Percentiles rank a stretch among this genome's conserved stretches.
phyloP scores from a whole-genome alignment of 768 basidiomycete species.

The Coprinopsis sp. region DNA sequence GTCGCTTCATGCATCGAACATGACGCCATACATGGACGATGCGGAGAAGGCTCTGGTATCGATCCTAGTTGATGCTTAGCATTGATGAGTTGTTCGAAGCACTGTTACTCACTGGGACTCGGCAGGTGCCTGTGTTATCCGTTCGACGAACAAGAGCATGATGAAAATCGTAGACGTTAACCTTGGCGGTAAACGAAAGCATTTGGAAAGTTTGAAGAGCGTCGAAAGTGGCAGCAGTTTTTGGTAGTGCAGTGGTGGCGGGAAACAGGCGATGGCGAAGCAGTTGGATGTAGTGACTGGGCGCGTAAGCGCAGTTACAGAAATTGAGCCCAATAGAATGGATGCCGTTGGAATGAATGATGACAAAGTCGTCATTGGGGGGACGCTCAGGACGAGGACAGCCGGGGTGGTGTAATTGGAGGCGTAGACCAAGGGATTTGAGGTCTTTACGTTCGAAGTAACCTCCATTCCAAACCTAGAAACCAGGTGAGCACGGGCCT shows the following conservation, averaged over 20 bases:
- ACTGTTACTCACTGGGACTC: constrained; percentile 13
- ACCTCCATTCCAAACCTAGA: constrained; percentile 18
- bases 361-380: constrained; percentile 19
- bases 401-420: constrained; percentile 16
- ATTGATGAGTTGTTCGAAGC: neutral
- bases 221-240: constrained; percentile 4
- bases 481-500: no score
- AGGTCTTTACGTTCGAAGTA: constrained; percentile 9
- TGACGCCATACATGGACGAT: constrained; percentile 21
- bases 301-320: constrained; percentile 22
- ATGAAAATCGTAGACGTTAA: constrained; percentile 1
- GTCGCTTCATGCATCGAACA: constrained; percentile 20
- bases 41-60: constrained; percentile 23
- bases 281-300: constrained; percentile 22
- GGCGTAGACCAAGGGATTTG: constrained; percentile 4
- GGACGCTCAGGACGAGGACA: constrained; percentile 15
- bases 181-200: constrained; percentile 3
- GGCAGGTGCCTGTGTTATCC: constrained; percentile 24
- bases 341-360: constrained; percentile 21
- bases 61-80: constrained; percentile 15
- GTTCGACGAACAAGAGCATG: neutral
- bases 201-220: constrained; percentile 8
- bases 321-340: constrained; percentile 24
- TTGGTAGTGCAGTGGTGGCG: neutral
- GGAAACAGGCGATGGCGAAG: constrained; percentile 9